A percentile compares a stretch with the other conserved stretches of the same genome.
These are phyloP conservation scores for Boletus pseudo-olivaceus DNA, from an alignment of 768 basidiomycete species.

Conservation along the genomic window DNA sequence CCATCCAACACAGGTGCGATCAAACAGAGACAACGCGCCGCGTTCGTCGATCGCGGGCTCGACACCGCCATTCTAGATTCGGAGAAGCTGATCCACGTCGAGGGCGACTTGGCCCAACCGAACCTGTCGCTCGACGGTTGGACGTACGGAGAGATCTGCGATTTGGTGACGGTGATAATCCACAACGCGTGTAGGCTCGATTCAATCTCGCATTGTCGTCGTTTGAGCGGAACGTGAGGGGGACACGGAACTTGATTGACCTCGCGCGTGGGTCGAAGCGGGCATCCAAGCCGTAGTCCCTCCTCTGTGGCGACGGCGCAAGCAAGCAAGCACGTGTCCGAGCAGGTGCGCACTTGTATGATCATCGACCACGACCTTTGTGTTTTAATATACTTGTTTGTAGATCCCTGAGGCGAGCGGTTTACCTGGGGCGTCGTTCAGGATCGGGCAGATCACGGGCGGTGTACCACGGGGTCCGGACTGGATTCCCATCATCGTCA, in stretches of 20 bases:
- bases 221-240: conserved; percentile 47
- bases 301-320: conserved; percentile 34
- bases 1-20: conserved; percentile 11
- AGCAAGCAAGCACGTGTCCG: conserved; percentile 30
- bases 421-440: conserved; percentile 30
- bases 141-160: conserved; percentile 21
- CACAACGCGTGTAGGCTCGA: conserved; percentile 51
- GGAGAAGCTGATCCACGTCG: conserved; percentile 28
- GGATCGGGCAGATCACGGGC: conserved; percentile 37
- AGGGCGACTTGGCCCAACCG: conserved; percentile 23
- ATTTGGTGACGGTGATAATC: conserved; percentile 35
- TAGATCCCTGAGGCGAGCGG: conserved; percentile 31
- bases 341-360: conserved; percentile 19
- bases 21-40: conserved; percentile 16
- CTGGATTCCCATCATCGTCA: conserved; percentile 37
- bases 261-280: conserved; percentile 29
- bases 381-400: no score
- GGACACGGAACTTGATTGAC: conserved; percentile 31
- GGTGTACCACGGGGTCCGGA: conserved; percentile 32
- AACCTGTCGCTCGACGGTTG: conserved; percentile 22
- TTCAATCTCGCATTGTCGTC: conserved; percentile 47
- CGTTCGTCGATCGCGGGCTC: conserved; percentile 26
- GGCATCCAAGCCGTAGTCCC: conserved; percentile 28
- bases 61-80: conserved; percentile 23
- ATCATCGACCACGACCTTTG: no score